These are phyloP conservation scores for Neofusicoccum cordaticola DNA, from an alignment of 2,329 filamentous ascomycete genomes.

Conservation along the genomic window DNA sequence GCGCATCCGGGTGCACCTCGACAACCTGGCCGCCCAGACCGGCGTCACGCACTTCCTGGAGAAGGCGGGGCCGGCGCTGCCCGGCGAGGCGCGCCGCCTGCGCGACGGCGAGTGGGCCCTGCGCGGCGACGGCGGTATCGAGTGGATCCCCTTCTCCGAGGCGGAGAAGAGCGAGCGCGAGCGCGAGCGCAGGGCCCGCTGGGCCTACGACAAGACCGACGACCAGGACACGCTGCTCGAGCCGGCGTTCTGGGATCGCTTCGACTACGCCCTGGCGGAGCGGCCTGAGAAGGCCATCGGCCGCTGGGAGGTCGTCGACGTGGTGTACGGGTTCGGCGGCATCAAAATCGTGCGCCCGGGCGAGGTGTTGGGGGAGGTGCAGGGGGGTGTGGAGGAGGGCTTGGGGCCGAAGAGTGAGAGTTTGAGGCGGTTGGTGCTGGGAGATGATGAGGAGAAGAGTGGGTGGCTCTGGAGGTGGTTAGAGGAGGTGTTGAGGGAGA, in stretches of 20 bases:
- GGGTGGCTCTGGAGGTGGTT: constrained; percentile 19
- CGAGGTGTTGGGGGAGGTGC: constrained; percentile 28
- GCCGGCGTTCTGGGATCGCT: constrained; percentile 55
- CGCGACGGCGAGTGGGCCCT: constrained; percentile 9
- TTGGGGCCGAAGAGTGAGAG: not conserved
- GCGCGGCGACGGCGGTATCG: constrained; percentile 3
- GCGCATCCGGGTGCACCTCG: constrained; percentile 51
- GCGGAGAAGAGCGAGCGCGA: not conserved
- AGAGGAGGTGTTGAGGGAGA: constrained; percentile 32
- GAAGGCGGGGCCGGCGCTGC: constrained; percentile 18
- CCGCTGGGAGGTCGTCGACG: constrained; percentile 52
- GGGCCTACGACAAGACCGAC: constrained; percentile 62
- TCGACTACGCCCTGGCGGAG: constrained; percentile 60
- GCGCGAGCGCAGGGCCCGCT: constrained; percentile 28
- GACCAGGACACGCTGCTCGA: constrained; percentile 47
- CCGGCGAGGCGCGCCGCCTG: not conserved
- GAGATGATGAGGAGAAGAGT: constrained; percentile 22
- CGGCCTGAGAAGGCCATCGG: constrained; percentile 47
- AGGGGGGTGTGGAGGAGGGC: constrained; percentile 18
- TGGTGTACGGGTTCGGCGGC: constrained; percentile 52
- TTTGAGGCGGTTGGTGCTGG: constrained; percentile 18
- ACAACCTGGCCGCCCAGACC: constrained; percentile 62
- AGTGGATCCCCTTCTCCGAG: not conserved
- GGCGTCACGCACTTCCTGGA: constrained; percentile 59
- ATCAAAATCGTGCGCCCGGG: constrained; percentile 48